Conservation (phyloP, 768 basidiomycete genomes). For the Hydnum rufescens region DNA sequence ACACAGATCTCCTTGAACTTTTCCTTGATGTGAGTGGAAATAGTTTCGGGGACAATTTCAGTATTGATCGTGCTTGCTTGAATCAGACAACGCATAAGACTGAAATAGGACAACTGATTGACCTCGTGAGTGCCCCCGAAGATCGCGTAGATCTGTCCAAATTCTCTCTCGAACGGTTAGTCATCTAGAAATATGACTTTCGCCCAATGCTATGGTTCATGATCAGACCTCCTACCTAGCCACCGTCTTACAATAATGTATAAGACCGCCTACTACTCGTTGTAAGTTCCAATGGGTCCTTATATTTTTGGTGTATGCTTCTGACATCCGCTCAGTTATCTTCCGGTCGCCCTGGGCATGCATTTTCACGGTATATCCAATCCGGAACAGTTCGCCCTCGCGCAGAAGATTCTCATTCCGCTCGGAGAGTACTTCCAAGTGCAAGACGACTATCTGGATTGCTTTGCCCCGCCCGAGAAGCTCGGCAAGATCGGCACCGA, state of each 20-base stretch:
- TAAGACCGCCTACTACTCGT: slow-evolving; percentile 96
- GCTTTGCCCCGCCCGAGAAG: slow-evolving; percentile 68
- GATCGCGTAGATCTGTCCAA: slow-evolving; percentile 67
- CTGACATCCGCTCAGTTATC: slow-evolving; percentile 29
- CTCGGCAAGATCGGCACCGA: slow-evolving; percentile 97
- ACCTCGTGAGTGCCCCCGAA: slow-evolving; percentile 89
- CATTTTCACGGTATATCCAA: slow-evolving; percentile 45
- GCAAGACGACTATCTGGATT: slow-evolving; percentile 96
- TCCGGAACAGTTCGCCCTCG: slow-evolving; percentile 44
- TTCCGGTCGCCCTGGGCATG: slow-evolving; percentile 91
- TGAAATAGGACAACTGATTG: slow-evolving; percentile 90
- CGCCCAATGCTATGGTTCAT: background rate
- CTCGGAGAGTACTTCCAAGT: slow-evolving; percentile 98
- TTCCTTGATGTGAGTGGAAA: slow-evolving; percentile 53
- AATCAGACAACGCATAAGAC: slow-evolving; percentile 58
- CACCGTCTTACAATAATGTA: slow-evolving; percentile 86
- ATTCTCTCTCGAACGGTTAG: slow-evolving; percentile 71
- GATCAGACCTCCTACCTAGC: slow-evolving; percentile 21
- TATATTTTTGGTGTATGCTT: background rate
- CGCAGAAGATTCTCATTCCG: slow-evolving; percentile 66
- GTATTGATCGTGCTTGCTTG: slow-evolving; percentile 22
- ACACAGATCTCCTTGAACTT: slow-evolving; percentile 74
- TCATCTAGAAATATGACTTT: background rate
- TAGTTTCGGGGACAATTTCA: background rate
- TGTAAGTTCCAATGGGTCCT: slow-evolving; percentile 16